Base-by-base conservation (phyloP, 2,329 filamentous ascomycete species). In the Hansfordia pulvinata region DNA sequence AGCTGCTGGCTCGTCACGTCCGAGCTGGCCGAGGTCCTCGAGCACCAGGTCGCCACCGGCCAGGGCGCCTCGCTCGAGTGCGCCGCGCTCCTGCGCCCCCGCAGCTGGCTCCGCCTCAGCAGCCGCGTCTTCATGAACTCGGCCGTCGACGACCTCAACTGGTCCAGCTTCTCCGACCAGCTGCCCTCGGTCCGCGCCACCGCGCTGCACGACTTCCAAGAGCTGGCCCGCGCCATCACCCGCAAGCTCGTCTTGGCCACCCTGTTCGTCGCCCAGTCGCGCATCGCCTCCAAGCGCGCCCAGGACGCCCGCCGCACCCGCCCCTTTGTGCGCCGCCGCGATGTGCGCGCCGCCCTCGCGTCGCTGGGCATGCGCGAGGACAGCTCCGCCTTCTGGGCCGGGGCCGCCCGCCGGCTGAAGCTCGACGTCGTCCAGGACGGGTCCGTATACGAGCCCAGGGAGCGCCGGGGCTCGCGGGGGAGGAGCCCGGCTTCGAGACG, bases 81-180 rank as follows among this genome's bases (percentile, higher is more conserved):
- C n/a, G n/a, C n/a, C n/a, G n/a, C n/a, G n/a, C 43, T 88, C 0
- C 69, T 90, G 23, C 54, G 66, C 23, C 43, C 75, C 3, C 49
- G 53, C 3, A 60, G 53, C 8, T 83, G 78, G 70, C 50, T 86
- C 4, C 49, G 53, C 5, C 56, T 90, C 4, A 76, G 79, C 0
- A 59, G 67, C 23, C 57, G 59, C 2, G 40, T 86, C 2, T 90
- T 88, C 45, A 88, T 92, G 82, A 88, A 86, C 33, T 62, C 64
- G 9, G 47, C 57, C 3, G 56, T 66, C 21, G 53, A 60, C 9
- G 68, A 72, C 28, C 63, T 69, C 29, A 85, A 82, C 43, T 92
- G 81, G 82, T 58, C 55, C 18, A 60, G 57, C 20, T 40, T 80
- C 6, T 62, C 64, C 12, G 61, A 65, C n/a, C 62, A 69, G 30